phyloP scores from a whole-genome alignment of 192 early-diverging fungal species.

The Podila minutissima region DNA sequence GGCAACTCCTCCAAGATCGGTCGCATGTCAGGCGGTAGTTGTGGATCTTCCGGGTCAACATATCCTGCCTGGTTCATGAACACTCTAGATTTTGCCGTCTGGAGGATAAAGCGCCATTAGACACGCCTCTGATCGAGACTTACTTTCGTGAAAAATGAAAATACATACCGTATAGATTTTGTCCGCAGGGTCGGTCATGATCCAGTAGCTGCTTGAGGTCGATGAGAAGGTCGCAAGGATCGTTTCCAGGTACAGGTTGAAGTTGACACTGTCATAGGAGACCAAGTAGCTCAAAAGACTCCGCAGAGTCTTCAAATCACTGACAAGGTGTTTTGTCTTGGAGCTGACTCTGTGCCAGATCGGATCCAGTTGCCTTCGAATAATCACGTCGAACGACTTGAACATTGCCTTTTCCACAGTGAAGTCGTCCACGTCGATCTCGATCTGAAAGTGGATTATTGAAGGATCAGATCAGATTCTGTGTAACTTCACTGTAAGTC shows the following conservation, averaged over 20 bases:
- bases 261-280: constrained; percentile 88
- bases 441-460: constrained; percentile 11
- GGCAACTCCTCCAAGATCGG: constrained; percentile 91
- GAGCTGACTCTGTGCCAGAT: constrained; percentile 86
- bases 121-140: no score
- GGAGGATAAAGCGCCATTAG: neutral
- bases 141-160: neutral
- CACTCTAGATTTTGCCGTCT: constrained; percentile 58
- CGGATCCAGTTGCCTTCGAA: constrained; percentile 82
- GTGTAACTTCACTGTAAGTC: no score
- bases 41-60: constrained; percentile 48
- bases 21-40: constrained; percentile 73
- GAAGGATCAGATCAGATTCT: neutral
- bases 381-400: constrained; percentile 82
- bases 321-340: constrained; percentile 79
- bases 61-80: constrained; percentile 41
- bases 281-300: constrained; percentile 82
- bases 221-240: constrained; percentile 71
- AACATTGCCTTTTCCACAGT: constrained; percentile 90
- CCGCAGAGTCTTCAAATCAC: constrained; percentile 79
- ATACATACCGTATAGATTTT: constrained; percentile 70
- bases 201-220: constrained; percentile 74
- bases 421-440: constrained; percentile 83
- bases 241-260: constrained; percentile 88
- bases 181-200: constrained; percentile 87